Percentiles rank a stretch among this genome's conserved stretches.
Evolutionary conservation across 1,284 basidiomycete species (phyloP).

Genomic region (Ceratobasidium sp.): DNA sequence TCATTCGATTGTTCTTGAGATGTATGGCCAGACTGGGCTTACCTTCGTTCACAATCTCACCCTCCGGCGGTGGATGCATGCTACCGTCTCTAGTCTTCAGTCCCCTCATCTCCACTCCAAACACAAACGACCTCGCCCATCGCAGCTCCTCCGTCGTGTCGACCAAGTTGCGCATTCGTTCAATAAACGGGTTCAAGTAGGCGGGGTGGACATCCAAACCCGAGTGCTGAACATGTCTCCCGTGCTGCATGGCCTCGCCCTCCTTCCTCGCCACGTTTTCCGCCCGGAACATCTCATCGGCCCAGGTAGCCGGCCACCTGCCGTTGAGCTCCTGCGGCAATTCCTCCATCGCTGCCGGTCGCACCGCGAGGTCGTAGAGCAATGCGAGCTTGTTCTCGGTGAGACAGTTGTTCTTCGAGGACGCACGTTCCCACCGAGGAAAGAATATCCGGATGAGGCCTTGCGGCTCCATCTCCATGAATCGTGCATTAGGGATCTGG

Average conservation of each 20-base stretch:
- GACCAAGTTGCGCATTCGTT: not conserved
- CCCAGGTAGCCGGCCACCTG: not conserved
- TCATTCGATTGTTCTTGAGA: not conserved
- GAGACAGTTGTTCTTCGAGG: not conserved
- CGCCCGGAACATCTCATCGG: conserved; percentile 12
- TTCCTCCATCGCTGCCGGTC: not conserved
- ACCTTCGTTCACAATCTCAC: not conserved
- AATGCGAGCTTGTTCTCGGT: not conserved
- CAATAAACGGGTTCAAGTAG: conserved; percentile 12
- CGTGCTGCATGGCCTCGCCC: not conserved
- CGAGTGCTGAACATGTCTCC: conserved; percentile 11
- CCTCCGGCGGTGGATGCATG: conserved; percentile 28
- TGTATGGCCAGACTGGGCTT: not conserved
- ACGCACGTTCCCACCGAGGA: not conserved
- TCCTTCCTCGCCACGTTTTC: not conserved
- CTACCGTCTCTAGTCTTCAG: conserved; percentile 15
- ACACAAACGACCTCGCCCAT: conserved; percentile 33
- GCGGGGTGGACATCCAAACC: conserved; percentile 11
- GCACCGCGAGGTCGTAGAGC: conserved; percentile 18
- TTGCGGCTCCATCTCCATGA: conserved; percentile 3
- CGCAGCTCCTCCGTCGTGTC: not conserved
- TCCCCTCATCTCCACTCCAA: conserved; percentile 26
- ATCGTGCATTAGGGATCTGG: conserved; percentile 26
- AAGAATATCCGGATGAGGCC: conserved; percentile 13
- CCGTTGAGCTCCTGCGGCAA: conserved; percentile 14